Evolutionary conservation across 352 stramenopile species (phyloP).

Genomic region (Globisporangium yorkense): DNA sequence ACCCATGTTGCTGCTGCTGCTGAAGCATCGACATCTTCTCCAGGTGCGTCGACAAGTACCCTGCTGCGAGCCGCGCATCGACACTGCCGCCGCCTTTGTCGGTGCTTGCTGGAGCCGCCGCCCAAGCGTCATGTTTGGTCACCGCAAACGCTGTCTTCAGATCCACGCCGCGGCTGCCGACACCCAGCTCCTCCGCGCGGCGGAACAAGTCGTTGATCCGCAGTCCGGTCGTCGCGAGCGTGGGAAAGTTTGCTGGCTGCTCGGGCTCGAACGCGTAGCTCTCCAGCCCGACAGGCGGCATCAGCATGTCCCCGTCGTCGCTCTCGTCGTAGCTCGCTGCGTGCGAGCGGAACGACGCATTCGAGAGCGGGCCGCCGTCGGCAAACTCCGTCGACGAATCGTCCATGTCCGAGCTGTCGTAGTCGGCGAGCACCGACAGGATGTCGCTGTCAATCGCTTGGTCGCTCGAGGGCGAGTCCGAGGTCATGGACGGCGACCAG

Average conservation of each 20-base stretch:
- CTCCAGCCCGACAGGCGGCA: constrained; percentile 21
- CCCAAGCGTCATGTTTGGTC: neutral
- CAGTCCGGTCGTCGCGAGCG: constrained; percentile 2
- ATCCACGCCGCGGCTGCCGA: constrained; percentile 5
- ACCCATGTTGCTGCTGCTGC: neutral
- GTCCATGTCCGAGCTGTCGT: constrained; percentile 30
- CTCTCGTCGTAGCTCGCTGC: neutral
- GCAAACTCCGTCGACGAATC: constrained; percentile 19
- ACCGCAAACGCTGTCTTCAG: constrained; percentile 8
- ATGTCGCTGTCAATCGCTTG: constrained; percentile 75
- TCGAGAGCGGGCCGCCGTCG: neutral
- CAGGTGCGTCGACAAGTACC: constrained; percentile 53
- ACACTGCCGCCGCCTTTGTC: constrained; percentile 2
- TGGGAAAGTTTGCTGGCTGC: neutral
- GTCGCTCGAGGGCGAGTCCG: constrained; percentile 39
- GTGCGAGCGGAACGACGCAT: constrained; percentile 23
- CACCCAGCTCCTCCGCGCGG: constrained; percentile 2
- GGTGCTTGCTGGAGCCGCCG: constrained; percentile 1
- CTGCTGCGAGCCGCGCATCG: constrained; percentile 17
- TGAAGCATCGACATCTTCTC: constrained; percentile 63
- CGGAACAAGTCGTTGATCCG: constrained; percentile 12
- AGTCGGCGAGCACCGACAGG: constrained; percentile 58
- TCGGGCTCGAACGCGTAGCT: constrained; percentile 35
- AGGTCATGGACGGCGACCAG: constrained; percentile 23
- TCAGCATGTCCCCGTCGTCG: constrained; percentile 35